phyloP scores from a whole-genome alignment of 1,284 basidiomycete genomes.

The Xanthoconium separans region DNA sequence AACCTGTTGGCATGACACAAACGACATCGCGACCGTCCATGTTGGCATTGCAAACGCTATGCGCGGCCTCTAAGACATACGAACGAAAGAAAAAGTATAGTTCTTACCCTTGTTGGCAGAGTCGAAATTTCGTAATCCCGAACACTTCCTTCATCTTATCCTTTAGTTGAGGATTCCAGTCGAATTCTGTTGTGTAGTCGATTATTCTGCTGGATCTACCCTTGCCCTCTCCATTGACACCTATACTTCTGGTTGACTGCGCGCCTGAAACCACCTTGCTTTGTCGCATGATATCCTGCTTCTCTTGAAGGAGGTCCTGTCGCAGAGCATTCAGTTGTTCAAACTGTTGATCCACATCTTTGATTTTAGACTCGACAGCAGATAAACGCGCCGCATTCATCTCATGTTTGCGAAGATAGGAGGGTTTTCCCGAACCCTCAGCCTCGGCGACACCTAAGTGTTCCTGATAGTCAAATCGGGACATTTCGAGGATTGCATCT shows the following conservation, averaged over 20 bases:
- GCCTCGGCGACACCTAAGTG: background rate
- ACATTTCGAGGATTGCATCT: constrained; percentile 31
- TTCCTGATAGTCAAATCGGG: constrained; percentile 14
- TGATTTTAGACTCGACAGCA: constrained; percentile 44
- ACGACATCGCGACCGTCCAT: constrained; percentile 82
- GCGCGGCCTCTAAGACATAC: background rate
- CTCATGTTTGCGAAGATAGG: constrained; percentile 31
- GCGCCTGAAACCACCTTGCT: constrained; percentile 9
- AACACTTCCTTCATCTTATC: constrained; percentile 60
- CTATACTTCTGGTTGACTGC: constrained; percentile 8
- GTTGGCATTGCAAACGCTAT: constrained; percentile 83
- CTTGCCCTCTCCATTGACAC: constrained; percentile 35
- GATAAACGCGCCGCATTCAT: constrained; percentile 38
- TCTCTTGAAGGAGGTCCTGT: constrained; percentile 33
- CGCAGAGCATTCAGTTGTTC: constrained; percentile 32
- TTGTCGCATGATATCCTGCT: constrained; percentile 26
- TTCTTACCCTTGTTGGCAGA: constrained; percentile 53
- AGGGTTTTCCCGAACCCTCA: constrained; percentile 3
- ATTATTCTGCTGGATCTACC: constrained; percentile 25
- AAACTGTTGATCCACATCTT: constrained; percentile 43
- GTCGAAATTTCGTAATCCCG: constrained; percentile 58
- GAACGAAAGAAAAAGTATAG: background rate
- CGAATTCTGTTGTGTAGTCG: constrained; percentile 47
- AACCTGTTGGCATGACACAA: constrained; percentile 86
- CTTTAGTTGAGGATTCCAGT: constrained; percentile 47